Percentiles rank a stretch among this genome's conserved stretches.
phyloP scores from a whole-genome alignment of 768 basidiomycete species.

The Lactarius indigo region DNA sequence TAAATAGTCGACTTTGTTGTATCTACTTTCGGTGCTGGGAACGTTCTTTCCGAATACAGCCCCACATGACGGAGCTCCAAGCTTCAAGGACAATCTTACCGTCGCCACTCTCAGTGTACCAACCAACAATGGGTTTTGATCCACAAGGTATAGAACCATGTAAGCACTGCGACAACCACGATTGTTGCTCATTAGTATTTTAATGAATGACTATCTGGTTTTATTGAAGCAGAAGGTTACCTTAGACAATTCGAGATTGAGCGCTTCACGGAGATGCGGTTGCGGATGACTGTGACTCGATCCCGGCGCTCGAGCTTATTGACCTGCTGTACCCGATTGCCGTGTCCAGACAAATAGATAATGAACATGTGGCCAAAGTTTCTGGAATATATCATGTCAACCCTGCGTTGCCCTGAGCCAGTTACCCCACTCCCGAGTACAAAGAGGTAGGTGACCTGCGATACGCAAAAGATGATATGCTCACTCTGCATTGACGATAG shows the following conservation, averaged over 20 bases:
- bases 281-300: background rate
- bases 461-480: background rate
- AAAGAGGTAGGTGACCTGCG: background rate
- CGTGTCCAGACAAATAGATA: conserved; percentile 4
- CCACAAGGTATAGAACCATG: background rate
- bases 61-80: no score
- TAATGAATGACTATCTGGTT: no score
- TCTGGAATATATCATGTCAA: background rate
- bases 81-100: no score
- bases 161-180: background rate
- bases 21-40: background rate
- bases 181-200: background rate
- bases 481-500: background rate
- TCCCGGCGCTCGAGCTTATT: background rate
- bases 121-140: no score
- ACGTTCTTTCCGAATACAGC: background rate
- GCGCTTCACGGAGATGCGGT: background rate
- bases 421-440: background rate
- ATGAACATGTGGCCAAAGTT: background rate
- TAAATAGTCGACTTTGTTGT: background rate
- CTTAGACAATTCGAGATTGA: background rate
- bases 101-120: background rate
- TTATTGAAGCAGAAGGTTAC: no score
- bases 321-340: conserved; percentile 1
- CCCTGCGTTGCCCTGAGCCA: background rate